Base-by-base conservation (phyloP, 2,329 filamentous ascomycete genomes). In the Fusarium sp. region DNA sequence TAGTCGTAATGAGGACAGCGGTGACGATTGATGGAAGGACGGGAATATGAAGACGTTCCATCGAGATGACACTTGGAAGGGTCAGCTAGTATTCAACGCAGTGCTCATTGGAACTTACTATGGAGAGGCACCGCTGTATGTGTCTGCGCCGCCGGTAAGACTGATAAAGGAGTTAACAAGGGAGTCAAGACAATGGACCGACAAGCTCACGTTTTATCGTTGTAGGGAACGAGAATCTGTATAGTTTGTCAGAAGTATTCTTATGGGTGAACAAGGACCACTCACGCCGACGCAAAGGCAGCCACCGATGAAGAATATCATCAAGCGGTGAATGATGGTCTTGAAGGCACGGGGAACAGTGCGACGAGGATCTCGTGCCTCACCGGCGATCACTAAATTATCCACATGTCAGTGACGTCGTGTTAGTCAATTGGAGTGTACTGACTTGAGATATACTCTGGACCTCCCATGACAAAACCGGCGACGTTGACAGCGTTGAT, bases 361-460 rank as follows among this genome's bases (percentile, higher is more conserved):
- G 11, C 35, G 27, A 0, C 56, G 45, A 7, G 56, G 45, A 17
- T 59, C 30, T 14, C 12, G 12, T 18, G 56, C 45, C 26, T 59
- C 56, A 13, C 56, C 45, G 2, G 56, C 56, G 30, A 52, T 59
- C 44, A 50, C 56, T 52, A 14, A 41, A 41, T 8, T 4, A 30
- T 14, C 27, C 27, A 14, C 3, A 9, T 27, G 5, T 50, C 15
- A 49, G 27, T 20, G 9, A 14, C 14, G n/a, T 6, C 15, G 12
- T 11, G 17, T 14, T 2, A 33, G 20, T 5, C 27, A 15, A 14
- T 3, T 20, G 9, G 18, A 26, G 15, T 18, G 83, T 71, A 91
- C 93, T 48, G 85, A 85, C 33, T 92, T 91, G 0, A 92, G 82
- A 49, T 84, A 76, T 5, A 91, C 91, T 0, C 53, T 9, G 53